Base-by-base conservation (phyloP, 306 rosid species). In the Lathyrus aphaca region DNA sequence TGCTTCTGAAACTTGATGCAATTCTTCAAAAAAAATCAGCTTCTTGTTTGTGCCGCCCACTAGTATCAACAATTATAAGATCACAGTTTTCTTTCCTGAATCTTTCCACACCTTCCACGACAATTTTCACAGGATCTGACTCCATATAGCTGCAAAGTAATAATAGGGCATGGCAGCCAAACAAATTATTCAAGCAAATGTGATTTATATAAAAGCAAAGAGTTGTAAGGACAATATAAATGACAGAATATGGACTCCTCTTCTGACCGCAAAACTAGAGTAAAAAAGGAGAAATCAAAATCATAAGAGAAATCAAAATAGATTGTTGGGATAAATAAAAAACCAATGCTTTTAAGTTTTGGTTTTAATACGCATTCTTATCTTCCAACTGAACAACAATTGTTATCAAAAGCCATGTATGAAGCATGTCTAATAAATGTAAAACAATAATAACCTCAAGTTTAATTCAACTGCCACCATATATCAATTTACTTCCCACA, bases 71-170 rank as follows among this genome's bases (percentile, higher is more conserved):
- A 40, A 40, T 40, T 40, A 40, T 40, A 40, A 40, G 45, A 40
- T 40, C n/a, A 13, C n/a, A 40, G 45, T 40, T 40, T 40, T 40
- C 5, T 40, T 40, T 13, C 45, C 13, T 40, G 45, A 40, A 40
- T 40, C 45, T 40, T 4, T 40, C n/a, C n/a, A 40, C 45, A 40
- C 45, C 45, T 11, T 40, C 45, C n/a, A 40, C 45, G 13, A 1
- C 45, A 40, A 40, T 40, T 40, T 40, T 40, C n/a, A 40, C 45
- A 11, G 45, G 45, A 40, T 40, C 45, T 40, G 45, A 10, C 45
- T 40, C 45, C n/a, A 2, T 40, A 40, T 89, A 87, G 78, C 94
- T 90, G 84, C 73, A 73, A 16, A 56, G 63, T 29, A 69, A 29
- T 29, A 29, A 69, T 68, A 49, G 73, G 23, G 44, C 19, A 44